Percentiles rank a stretch among this genome's conserved stretches.
Evolutionary conservation across 73 alveolate species (phyloP).

Genomic region (Tetrahymena borealis): DNA sequence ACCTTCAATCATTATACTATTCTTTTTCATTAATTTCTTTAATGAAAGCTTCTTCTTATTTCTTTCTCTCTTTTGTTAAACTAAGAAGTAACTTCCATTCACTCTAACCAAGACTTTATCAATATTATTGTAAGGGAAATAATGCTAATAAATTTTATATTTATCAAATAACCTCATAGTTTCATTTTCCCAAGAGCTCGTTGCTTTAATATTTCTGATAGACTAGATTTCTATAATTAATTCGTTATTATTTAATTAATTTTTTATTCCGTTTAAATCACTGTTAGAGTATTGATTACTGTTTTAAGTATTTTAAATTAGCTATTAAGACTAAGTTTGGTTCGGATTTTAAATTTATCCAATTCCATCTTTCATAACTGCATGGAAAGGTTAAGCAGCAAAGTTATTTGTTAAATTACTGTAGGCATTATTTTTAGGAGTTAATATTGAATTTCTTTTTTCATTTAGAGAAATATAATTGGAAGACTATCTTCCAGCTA

Average conservation of each 20-base stretch:
- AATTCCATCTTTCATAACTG: background rate
- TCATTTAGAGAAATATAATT: background rate
- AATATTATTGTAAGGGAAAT: background rate
- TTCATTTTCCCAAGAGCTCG: background rate
- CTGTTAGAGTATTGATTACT: background rate
- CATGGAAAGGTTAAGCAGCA: too few relatives aligned
- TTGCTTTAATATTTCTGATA: background rate
- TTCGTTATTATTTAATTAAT: background rate
- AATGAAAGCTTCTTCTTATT: background rate
- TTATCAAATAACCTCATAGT: background rate
- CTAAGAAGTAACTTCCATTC: background rate
- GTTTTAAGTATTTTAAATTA: background rate
- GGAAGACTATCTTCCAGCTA: background rate
- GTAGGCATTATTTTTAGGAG: background rate
- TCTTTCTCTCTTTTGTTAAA: background rate
- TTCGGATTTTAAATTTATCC: background rate
- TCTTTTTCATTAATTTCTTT: background rate
- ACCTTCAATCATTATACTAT: background rate
- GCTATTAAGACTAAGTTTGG: background rate
- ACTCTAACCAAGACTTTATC: background rate
- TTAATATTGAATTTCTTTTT: background rate
- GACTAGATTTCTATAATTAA: background rate
- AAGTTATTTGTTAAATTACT: background rate
- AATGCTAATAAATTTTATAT: background rate
- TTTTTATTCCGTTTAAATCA: background rate